These are phyloP conservation scores for Plasmodium chabaudi DNA, from an alignment of 169 alveolate genomes.

Conservation along the genomic window DNA sequence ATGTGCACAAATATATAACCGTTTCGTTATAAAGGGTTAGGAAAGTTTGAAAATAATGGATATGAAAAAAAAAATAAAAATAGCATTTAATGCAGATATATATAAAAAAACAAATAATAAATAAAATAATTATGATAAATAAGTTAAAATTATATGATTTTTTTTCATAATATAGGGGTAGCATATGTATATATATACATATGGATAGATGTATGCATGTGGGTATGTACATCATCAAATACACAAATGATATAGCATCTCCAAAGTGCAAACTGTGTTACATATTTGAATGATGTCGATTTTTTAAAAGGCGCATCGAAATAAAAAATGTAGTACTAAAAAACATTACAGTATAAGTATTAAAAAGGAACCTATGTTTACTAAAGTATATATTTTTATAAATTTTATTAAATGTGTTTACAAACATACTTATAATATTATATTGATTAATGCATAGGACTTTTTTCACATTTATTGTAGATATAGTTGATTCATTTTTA, in stretches of 20 bases:
- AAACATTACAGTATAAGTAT: slow-evolving; percentile 18
- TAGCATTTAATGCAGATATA: too few species aligned
- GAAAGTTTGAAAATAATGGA: too few species aligned
- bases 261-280: not conserved
- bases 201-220: not conserved
- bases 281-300: too few species aligned
- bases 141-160: too few species aligned
- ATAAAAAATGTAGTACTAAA: slow-evolving; percentile 43
- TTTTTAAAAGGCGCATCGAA: slow-evolving; percentile 8
- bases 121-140: too few species aligned
- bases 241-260: not conserved
- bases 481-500: slow-evolving; percentile 33
- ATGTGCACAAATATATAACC: too few species aligned
- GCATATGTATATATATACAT: not conserved
- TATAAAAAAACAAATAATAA: too few species aligned
- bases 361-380: slow-evolving; percentile 12
- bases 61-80: too few species aligned
- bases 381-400: not conserved
- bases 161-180: too few species aligned
- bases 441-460: not conserved
- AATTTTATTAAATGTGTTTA: not conserved
- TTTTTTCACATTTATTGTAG: slow-evolving; percentile 13
- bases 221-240: not conserved
- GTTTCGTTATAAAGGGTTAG: too few species aligned
- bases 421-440: not conserved